Conservation (phyloP, 306 rosid species). For the Geum urbanum region DNA sequence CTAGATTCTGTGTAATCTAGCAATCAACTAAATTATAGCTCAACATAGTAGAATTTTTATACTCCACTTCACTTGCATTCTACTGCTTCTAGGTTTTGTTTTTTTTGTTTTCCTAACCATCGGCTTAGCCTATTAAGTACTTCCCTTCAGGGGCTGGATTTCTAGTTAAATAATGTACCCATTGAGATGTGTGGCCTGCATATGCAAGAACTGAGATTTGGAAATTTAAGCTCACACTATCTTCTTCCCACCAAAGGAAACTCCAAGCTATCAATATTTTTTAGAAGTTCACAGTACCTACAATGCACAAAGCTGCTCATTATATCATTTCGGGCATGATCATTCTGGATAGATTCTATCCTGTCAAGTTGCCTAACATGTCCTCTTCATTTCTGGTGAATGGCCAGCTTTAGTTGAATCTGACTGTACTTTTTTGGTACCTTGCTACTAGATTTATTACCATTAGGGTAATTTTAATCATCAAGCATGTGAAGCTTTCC, state of each 20-base stretch:
- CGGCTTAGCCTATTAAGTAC: background rate
- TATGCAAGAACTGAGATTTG: background rate
- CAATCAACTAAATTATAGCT: background rate
- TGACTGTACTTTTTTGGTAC: background rate
- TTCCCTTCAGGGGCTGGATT: background rate
- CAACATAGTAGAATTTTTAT: background rate
- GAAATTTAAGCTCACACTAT: background rate
- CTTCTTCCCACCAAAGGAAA: background rate
- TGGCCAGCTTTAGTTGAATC: background rate
- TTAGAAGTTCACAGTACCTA: background rate
- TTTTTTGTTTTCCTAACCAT: background rate
- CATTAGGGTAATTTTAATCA: background rate
- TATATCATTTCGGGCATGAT: background rate
- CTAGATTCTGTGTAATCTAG: background rate
- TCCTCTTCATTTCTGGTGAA: background rate
- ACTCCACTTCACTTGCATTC: background rate
- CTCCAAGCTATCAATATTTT: background rate
- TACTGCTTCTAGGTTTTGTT: background rate
- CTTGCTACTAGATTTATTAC: background rate
- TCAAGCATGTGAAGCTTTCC: slow-evolving; percentile 2
- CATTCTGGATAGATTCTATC: background rate
- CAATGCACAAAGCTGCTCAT: background rate
- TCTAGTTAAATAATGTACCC: background rate
- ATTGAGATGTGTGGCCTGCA: background rate
- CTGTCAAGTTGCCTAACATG: background rate